Evolutionary conservation across 2,329 filamentous ascomycete species (phyloP).

Genomic region (Aspergillus melleus): DNA sequence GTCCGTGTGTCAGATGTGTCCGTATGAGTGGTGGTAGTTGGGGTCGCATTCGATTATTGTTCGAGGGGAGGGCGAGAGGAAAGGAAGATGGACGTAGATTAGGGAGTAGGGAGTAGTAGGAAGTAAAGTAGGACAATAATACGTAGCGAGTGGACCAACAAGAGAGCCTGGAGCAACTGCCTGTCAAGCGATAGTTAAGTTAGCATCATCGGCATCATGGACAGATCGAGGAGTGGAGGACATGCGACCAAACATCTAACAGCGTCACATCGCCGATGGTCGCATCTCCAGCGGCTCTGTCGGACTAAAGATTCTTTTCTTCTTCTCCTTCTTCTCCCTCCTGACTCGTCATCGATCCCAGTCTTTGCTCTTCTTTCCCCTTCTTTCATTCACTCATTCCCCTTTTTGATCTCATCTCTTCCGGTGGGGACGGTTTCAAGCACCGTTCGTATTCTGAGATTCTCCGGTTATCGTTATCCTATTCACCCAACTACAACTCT

Average conservation of each 20-base stretch:
- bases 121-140: background rate
- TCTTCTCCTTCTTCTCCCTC: background rate
- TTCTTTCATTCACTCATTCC: conserved; percentile 7
- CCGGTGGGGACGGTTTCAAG: background rate
- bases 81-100: background rate
- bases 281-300: conserved; percentile 23
- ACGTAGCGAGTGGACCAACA: background rate
- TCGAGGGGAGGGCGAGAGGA: background rate
- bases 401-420: background rate
- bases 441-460: background rate
- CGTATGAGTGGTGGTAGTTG: background rate
- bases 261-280: conserved; percentile 41
- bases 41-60: background rate
- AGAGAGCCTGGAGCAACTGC: background rate
- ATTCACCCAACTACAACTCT: background rate
- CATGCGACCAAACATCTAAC: conserved; percentile 11
- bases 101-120: background rate
- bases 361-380: background rate
- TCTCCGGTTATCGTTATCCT: background rate
- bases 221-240: conserved; percentile 6
- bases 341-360: no score
- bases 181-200: conserved; percentile 2
- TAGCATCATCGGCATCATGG: background rate
- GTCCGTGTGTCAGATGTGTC: background rate
- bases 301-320: background rate